phyloP scores from a whole-genome alignment of 306 rosid species.

The Betula pendula region DNA sequence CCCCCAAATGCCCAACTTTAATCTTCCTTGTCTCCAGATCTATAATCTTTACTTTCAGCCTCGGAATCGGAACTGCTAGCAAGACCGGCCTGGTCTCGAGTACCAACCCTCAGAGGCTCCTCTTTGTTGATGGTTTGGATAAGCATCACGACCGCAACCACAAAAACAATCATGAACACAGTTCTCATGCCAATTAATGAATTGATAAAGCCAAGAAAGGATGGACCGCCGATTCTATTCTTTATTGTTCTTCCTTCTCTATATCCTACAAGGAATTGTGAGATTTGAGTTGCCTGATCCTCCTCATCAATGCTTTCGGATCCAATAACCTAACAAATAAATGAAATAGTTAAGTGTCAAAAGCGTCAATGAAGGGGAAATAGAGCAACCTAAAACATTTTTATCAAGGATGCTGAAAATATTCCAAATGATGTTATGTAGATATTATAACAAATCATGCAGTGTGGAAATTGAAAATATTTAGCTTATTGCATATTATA shows the following conservation, averaged over 20 bases:
- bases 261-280: constrained; percentile 74
- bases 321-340: constrained; percentile 61
- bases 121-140: constrained; percentile 47
- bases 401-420: not conserved
- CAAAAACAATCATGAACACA: constrained; percentile 63
- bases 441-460: not conserved
- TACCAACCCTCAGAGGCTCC: constrained; percentile 49
- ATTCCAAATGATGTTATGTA: not conserved
- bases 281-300: constrained; percentile 72
- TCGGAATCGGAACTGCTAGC: constrained; percentile 52
- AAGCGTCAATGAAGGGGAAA: not conserved
- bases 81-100: constrained; percentile 38
- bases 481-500: not conserved
- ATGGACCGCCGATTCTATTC: constrained; percentile 50
- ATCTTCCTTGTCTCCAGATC: constrained; percentile 76
- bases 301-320: constrained; percentile 68
- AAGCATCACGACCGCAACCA: constrained; percentile 55
- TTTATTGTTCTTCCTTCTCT: constrained; percentile 71
- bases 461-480: not conserved
- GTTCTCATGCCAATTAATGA: constrained; percentile 60
- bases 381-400: not conserved
- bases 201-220: constrained; percentile 41
- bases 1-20: constrained; percentile 32
- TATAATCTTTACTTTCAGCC: constrained; percentile 51
- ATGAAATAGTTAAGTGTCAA: not conserved